Evolutionary conservation across 495 filamentous ascomycete genomes (phyloP).

Genomic region (Trichoderma erinaceum): DNA sequence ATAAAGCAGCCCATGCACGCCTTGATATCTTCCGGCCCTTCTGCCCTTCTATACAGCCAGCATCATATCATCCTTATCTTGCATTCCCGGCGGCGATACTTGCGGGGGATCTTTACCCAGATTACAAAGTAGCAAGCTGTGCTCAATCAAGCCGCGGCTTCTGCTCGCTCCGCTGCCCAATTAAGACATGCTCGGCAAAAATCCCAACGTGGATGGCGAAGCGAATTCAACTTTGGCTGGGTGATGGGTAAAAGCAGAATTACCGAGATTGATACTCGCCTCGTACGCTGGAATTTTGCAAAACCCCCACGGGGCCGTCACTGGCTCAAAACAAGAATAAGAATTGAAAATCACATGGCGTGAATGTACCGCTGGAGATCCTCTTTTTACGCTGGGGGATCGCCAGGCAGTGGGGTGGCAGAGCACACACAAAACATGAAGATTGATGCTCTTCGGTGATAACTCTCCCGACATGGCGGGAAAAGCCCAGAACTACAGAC

Average conservation of each 20-base stretch:
- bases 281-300: neutral
- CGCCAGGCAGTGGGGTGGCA: neutral
- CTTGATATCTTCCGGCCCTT: constrained; percentile 5
- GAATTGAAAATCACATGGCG: neutral
- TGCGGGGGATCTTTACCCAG: neutral
- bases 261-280: neutral
- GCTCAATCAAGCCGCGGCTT: too few relatives aligned
- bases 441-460: neutral
- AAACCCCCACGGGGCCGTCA: neutral
- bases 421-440: neutral
- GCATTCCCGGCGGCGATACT: neutral
- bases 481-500: neutral
- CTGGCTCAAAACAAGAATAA: neutral
- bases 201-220: neutral
- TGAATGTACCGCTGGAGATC: neutral
- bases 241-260: neutral
- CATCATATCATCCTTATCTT: neutral
- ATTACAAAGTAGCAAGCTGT: too few relatives aligned
- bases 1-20: neutral
- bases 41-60: neutral
- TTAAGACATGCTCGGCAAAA: neutral
- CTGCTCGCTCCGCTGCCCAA: neutral
- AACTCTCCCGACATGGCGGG: neutral
- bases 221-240: neutral
- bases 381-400: neutral